phyloP scores from a whole-genome alignment of 2,329 filamentous ascomycete genomes.

The Drechslera avenae region DNA sequence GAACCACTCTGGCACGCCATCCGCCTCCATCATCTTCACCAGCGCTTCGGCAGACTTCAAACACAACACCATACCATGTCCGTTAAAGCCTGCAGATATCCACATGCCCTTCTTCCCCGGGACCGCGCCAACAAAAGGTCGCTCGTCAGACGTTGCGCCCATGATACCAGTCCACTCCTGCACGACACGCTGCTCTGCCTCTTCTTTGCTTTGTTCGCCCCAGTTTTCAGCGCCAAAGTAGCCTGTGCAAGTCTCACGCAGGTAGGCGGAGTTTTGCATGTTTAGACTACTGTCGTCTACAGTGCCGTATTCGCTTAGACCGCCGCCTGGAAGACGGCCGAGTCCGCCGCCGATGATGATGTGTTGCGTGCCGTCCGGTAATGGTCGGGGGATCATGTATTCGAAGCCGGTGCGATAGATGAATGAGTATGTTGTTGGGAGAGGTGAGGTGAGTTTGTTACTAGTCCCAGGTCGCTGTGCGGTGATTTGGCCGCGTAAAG shows the following conservation, averaged over 20 bases:
- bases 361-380: conserved; percentile 49
- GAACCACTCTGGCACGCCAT: conserved; percentile 56
- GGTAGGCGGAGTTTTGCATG: conserved; percentile 56
- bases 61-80: conserved; percentile 68
- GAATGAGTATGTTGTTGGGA: conserved; percentile 64
- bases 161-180: conserved; percentile 59
- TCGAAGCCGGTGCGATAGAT: conserved; percentile 67
- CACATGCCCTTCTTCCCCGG: conserved; percentile 56
- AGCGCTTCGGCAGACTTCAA: conserved; percentile 65
- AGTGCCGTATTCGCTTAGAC: conserved; percentile 58
- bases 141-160: conserved; percentile 57
- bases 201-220: conserved; percentile 34
- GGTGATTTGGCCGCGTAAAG: conserved; percentile 49
- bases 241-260: conserved; percentile 49
- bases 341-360: conserved; percentile 68
- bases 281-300: conserved; percentile 63
- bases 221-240: conserved; percentile 58
- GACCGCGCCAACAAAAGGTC: conserved; percentile 55
- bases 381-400: conserved; percentile 66
- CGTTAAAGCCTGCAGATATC: conserved; percentile 66
- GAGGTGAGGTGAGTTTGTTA: conserved; percentile 45
- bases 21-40: conserved; percentile 58
- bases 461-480: conserved; percentile 45
- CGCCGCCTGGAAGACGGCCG: conserved; percentile 49
- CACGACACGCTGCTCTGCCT: conserved; percentile 33